Evolutionary conservation across 345 rosid species (phyloP), one percentile per base, ranked within the genome.

Genomic region (Conringia planisiliqua): DNA sequence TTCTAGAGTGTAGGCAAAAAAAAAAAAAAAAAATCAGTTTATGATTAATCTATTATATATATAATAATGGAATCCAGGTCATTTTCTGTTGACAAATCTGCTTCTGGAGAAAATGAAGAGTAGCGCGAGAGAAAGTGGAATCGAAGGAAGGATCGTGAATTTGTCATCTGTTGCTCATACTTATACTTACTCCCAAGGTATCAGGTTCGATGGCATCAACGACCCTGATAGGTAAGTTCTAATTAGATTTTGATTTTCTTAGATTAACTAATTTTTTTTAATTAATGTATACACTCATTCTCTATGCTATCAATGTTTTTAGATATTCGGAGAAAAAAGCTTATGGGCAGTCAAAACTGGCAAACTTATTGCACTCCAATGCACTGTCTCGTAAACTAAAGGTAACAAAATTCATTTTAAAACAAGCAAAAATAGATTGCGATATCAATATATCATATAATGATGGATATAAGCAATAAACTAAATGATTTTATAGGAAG

Each of bases 291-390:
- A 35, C 18, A 13, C 42, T 14, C 0, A 10, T 39, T 22, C 1
- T 6, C 14, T n/a, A n/a, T 32, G 29, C 1, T 20, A 10, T 32
- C 54, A 33, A 62, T 43, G 26, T 63, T 63, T 46, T 84, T 36
- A 95, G 97, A 20, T 95, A 95, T 33, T 81, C 86, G 59, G 96
- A 92, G 69, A 89, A 86, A 82, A 87, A 71, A 64, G 99, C 99
- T 3, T 92, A 95, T 65, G 99, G 97, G 18, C 97, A 95, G 64
- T 95, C 99, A 60, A 95, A 95, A 70, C 64, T 95, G 29, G 89
- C 99, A 26, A 92, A 86, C 82, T 73, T 94, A 63, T 83, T 95
- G 16, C 99, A 92, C 35, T 84, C 91, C 81, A 90, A 84, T 33
- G 96, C 87, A 80, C 93, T 95, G 72, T 84, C 96, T 56, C 97